These are phyloP conservation scores for Epicoccum nigrum DNA, from an alignment of 2,329 filamentous ascomycete genomes.

Conservation along the genomic window DNA sequence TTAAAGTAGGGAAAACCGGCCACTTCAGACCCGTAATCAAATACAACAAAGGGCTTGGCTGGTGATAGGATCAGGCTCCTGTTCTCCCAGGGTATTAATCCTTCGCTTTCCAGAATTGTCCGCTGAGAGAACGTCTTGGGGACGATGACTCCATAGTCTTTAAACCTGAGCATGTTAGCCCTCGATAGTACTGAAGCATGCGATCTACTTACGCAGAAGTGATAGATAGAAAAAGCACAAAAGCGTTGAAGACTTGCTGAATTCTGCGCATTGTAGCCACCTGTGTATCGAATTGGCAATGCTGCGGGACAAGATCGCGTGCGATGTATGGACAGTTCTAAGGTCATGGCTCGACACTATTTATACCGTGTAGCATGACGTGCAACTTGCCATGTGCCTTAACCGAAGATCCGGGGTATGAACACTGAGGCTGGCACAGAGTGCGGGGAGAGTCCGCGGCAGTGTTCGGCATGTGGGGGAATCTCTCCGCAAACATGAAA, in stretches of 20 bases:
- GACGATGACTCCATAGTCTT: not conserved
- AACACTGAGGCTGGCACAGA: not conserved
- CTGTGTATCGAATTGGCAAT: not conserved
- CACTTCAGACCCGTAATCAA: constrained; percentile 27
- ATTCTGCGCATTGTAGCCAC: not conserved
- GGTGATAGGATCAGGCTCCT: constrained; percentile 9
- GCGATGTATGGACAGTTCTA: not conserved
- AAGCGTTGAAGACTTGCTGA: not conserved
- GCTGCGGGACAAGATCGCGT: not conserved
- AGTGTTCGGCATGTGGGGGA: not conserved
- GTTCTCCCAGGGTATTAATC: not conserved
- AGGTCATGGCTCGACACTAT: not conserved
- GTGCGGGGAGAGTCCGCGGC: constrained; percentile 1
- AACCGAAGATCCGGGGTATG: constrained; percentile 3
- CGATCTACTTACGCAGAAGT: not conserved
- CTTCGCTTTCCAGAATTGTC: not conserved
- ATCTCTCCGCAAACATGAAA: not conserved
- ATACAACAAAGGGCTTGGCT: constrained; percentile 3
- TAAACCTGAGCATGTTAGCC: not conserved
- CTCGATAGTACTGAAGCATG: too few species aligned
- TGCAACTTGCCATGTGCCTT: not conserved
- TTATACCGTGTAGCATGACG: not conserved
- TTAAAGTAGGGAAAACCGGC: constrained; percentile 24
- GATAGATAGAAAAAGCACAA: not conserved
- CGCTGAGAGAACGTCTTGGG: not conserved